Evolutionary conservation across 305 asterid species (phyloP), one percentile per base, ranked within the genome.

Genomic region (Striga hermonthica): DNA sequence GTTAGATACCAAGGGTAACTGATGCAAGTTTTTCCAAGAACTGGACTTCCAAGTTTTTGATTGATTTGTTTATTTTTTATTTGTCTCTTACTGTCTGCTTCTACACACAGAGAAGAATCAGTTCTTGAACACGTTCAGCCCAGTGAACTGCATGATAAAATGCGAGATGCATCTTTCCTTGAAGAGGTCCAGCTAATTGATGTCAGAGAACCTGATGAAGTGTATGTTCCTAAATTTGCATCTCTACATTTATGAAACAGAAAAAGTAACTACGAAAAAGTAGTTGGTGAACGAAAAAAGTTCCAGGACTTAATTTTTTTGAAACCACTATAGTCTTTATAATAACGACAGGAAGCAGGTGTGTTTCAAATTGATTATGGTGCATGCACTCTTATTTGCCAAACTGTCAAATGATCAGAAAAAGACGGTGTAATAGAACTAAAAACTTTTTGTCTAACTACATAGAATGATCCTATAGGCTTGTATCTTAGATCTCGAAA

Each of bases 181-280:
- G 82, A 84, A 68, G 95, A 89, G 78, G 91, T 88, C 57, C 98
- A 92, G 64, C 75, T 92, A 72, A 86, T 92, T 75, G 98, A 92
- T 78, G 98, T 92, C 76, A 86, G 97, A 64, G 98, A 92, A 81
- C 98, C 96, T 52, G 95, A 89, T 41, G 98, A 92, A 92, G 96
- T 92, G 98, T 92, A 92, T 55, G 93, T 31, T 11, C 57, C 15
- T 50, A 50, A 50, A 6, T 50, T 50, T 10, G 50, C 50, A 9
- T 13, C 3, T 3, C 50, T 15, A 52, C 57, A 52, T 52, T 52
- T 8, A 52, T 9, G 10, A 7, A 14, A 52, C 6, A 14, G 8
- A 49, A 49, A 49, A 9, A 45, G 4, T 9, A 9, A 1, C 2
- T 22, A 45, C 9, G 49, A 9, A 13, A 45, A 45, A 9, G 50